phyloP scores from a whole-genome alignment of 2,329 filamentous ascomycete genomes.

The Coleophoma cylindrospora region DNA sequence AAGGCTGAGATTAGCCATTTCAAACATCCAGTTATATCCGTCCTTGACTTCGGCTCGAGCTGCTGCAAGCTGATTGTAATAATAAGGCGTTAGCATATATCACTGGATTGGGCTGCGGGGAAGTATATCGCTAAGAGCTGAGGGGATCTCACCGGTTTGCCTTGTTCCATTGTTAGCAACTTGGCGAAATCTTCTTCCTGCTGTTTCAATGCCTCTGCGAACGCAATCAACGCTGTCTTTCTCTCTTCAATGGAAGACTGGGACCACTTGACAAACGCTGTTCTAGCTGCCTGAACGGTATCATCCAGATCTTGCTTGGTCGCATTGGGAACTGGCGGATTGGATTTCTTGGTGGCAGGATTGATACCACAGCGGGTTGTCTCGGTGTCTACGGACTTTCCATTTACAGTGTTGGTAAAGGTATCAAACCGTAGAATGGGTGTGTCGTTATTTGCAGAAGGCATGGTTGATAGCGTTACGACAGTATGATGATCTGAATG shows the following conservation, averaged over 20 bases:
- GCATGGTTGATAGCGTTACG: too few relatives aligned
- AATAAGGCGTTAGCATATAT: background rate
- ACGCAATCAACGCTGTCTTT: slow-evolving; percentile 31
- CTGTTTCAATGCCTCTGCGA: background rate
- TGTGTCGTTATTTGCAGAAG: too few relatives aligned
- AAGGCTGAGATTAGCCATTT: background rate
- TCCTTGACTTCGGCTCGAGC: background rate
- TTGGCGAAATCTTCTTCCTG: slow-evolving; percentile 35
- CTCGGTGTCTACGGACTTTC: slow-evolving; percentile 4
- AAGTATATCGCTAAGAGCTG: background rate
- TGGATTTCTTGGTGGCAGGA: slow-evolving; percentile 8
- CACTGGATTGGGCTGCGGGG: background rate
- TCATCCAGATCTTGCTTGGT: slow-evolving; percentile 35
- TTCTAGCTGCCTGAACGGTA: slow-evolving; percentile 37
- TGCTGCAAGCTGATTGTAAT: background rate
- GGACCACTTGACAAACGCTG: slow-evolving; percentile 41
- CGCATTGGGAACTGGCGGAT: slow-evolving; percentile 31
- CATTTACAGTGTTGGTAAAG: slow-evolving; percentile 14
- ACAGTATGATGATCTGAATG: too few relatives aligned
- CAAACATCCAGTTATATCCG: background rate
- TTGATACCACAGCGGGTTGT: slow-evolving; percentile 9
- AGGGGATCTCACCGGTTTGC: slow-evolving; percentile 35
- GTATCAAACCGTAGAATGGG: background rate
- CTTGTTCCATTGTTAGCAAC: slow-evolving; percentile 40
- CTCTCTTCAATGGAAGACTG: slow-evolving; percentile 36